phyloP scores from a whole-genome alignment of 2,329 filamentous ascomycete genomes.

The Madurella fahalii region DNA sequence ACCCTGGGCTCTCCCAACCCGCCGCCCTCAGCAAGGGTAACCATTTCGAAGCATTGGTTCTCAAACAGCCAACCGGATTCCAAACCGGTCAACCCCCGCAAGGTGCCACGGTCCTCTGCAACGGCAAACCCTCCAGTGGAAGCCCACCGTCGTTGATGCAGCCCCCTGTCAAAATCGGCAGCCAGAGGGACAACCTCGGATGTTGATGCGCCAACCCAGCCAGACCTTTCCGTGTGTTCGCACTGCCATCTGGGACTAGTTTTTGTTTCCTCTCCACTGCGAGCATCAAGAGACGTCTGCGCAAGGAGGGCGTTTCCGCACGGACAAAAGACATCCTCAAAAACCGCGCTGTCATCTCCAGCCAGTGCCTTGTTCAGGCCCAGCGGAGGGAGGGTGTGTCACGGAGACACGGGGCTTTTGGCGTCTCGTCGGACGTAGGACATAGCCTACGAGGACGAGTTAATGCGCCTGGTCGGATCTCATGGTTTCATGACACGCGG shows the following conservation, averaged over 20 bases:
- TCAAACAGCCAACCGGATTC: slow-evolving; percentile 13
- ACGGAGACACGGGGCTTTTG: slow-evolving; percentile 38
- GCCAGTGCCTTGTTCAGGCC: slow-evolving; percentile 37
- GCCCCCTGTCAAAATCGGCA: slow-evolving; percentile 25
- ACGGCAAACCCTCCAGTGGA: slow-evolving; percentile 13
- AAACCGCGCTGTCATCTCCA: slow-evolving; percentile 66
- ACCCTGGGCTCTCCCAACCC: slow-evolving; percentile 31
- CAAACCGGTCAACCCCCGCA: slow-evolving; percentile 13
- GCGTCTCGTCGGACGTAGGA: slow-evolving; percentile 46
- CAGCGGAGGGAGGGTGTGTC: slow-evolving; percentile 43
- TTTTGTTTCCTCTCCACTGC: slow-evolving; percentile 80
- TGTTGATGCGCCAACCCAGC: slow-evolving; percentile 21
- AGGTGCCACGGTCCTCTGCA: slow-evolving; percentile 13
- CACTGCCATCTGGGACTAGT: slow-evolving; percentile 86
- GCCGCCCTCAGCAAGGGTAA: slow-evolving; percentile 20
- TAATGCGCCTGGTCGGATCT: slow-evolving; percentile 57
- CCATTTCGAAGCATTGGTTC: slow-evolving; percentile 21
- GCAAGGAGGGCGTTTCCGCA: slow-evolving; percentile 62
- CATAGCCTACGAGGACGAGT: slow-evolving; percentile 41
- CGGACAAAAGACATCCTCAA: slow-evolving; percentile 96
- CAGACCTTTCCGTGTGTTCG: slow-evolving; percentile 70
- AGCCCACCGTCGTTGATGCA: slow-evolving; percentile 25
- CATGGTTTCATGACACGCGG: slow-evolving; percentile 44
- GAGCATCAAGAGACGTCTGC: slow-evolving; percentile 26
- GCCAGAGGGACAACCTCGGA: slow-evolving; percentile 15